Base-by-base conservation (phyloP, 164 flowering plant genomes). In the Nymphaea thermarum region DNA sequence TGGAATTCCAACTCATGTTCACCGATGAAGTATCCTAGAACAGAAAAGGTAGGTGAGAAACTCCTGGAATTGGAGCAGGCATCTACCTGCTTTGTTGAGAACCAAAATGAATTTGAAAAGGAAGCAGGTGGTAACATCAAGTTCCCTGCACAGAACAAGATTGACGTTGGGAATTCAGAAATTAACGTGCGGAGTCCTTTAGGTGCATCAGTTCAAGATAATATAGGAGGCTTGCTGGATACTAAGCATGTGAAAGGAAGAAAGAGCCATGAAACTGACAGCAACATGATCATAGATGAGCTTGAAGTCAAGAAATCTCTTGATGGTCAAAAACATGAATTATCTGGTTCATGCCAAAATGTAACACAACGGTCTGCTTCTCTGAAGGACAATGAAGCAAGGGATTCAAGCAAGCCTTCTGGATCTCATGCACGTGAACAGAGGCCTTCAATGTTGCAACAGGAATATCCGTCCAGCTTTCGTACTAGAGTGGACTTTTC, bases 401-500 rank as follows among this genome's bases (percentile, higher is more conserved):
- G 74, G 79, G 79, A 79, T 71, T 79, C 76, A 67, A 62, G 62
- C 5, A 79, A 70, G 64, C 71, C 72, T 47, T 65, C 83, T 76
- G 82, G 77, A 67, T 61, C 70, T 77, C 79, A 70, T 44, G 79
- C 70, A 69, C 82, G 63, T 62, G 77, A 80, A 75, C 65, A 72
- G 4, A 72, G 80, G 72, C 66, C 81, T 63, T 71, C 82, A 71
- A 67, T 74, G 17, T 63, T 74, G 60, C 69, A 77, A 16, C 82
- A 81, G 70, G 82, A 79, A 53, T 77, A 72, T 62, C 71, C 68
- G 72, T 67, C 74, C 73, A 75, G 66, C 68, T 6, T 70, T 43
- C 79, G 72, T 3, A 84, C 73, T 79, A 85, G 79, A 67, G 68
- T 68, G 66, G 89, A 85, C 59, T 70, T 82, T 63, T 80, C 86